phyloP scores from a whole-genome alignment of 768 basidiomycete genomes.

The Suillus luteus region DNA sequence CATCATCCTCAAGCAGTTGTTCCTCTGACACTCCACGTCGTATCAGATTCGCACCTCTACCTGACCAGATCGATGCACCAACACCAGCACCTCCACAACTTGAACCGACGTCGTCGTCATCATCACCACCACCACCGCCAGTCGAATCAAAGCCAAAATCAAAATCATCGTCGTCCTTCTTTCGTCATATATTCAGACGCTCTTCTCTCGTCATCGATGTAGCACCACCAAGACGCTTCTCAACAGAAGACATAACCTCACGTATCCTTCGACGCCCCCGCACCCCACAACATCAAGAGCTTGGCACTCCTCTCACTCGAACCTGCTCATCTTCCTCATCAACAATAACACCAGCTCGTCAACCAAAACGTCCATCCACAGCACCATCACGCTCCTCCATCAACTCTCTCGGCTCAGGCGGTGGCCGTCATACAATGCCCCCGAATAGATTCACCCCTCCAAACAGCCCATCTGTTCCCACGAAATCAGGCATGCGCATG shows the following conservation, averaged over 20 bases:
- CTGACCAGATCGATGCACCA: constrained; percentile 55
- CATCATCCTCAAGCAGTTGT: constrained; percentile 9
- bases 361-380: neutral
- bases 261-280: constrained; percentile 27
- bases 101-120: no score
- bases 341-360: neutral
- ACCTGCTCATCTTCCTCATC: neutral
- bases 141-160: neutral
- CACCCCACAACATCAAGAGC: neutral
- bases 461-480: constrained; percentile 14
- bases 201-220: constrained; percentile 10
- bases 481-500: constrained; percentile 55
- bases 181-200: neutral
- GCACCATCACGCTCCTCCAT: constrained; percentile 26
- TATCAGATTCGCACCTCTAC: constrained; percentile 86
- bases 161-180: neutral
- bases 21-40: constrained; percentile 19
- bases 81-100: constrained; percentile 31
- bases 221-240: constrained; percentile 7
- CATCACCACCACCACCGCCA: neutral
- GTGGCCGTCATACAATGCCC: constrained; percentile 29
- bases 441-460: constrained; percentile 10
- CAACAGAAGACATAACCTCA: constrained; percentile 32
- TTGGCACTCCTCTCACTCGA: neutral
- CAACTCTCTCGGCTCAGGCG: constrained; percentile 26